Percentiles rank a stretch among this genome's conserved stretches.
Evolutionary conservation across 1,284 basidiomycete species (phyloP).

Genomic region (Cryptococcus sp.): DNA sequence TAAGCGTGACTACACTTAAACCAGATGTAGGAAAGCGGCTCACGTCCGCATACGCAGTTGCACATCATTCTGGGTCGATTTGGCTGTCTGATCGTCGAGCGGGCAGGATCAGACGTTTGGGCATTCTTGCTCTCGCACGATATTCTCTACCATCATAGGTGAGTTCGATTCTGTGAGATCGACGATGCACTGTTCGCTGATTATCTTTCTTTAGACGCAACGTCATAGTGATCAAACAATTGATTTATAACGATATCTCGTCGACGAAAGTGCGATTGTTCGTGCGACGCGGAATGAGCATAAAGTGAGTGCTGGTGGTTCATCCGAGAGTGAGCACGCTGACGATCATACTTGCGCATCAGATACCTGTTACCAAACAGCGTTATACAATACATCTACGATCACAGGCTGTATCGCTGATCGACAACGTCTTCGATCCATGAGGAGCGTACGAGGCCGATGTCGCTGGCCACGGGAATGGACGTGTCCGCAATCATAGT

Average conservation of each 20-base stretch:
- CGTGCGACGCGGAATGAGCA: conserved; percentile 86
- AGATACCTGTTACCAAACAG: conserved; percentile 85
- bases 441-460: too few relatives aligned
- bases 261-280: conserved; percentile 91
- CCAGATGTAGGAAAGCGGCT: background rate
- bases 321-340: background rate
- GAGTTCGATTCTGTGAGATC: conserved; percentile 23
- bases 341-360: background rate
- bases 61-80: conserved; percentile 94
- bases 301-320: conserved; percentile 58
- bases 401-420: conserved; percentile 48
- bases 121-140: conserved; percentile 61
- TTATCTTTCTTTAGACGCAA: conserved; percentile 60
- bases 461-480: too few relatives aligned
- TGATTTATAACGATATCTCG: conserved; percentile 98
- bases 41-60: conserved; percentile 60
- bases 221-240: conserved; percentile 90
- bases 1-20: conserved; percentile 54
- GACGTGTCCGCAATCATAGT: too few relatives aligned
- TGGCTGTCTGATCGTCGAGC: conserved; percentile 92
- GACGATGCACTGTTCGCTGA: background rate
- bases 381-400: conserved; percentile 93
- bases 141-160: conserved; percentile 58
- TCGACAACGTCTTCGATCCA: conserved; percentile 10
- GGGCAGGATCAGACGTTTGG: conserved; percentile 87